These are phyloP conservation scores for Aspergillus spinulosporus DNA, from an alignment of 2,329 filamentous ascomycete species.

Conservation along the genomic window DNA sequence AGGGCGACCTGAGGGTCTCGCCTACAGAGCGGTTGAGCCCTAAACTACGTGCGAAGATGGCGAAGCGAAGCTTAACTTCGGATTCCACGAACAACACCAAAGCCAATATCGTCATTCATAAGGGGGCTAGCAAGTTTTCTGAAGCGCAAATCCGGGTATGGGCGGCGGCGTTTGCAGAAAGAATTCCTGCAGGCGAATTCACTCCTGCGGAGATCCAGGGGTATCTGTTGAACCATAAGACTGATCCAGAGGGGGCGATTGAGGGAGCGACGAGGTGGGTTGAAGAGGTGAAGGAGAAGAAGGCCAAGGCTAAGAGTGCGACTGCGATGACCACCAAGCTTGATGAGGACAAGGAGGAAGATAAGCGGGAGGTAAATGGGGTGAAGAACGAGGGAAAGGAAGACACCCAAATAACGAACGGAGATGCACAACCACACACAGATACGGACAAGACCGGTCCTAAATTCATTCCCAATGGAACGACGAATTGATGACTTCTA, in stretches of 20 bases:
- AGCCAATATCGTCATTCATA: background rate
- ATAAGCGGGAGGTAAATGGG: background rate
- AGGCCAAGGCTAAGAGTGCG: slow-evolving; percentile 17
- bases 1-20: too few relatives aligned
- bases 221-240: background rate
- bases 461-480: background rate
- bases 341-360: background rate
- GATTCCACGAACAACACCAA: background rate
- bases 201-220: background rate
- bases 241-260: background rate
- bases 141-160: background rate
- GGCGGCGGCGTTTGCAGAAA: too few relatives aligned
- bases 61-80: background rate
- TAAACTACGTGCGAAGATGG: background rate
- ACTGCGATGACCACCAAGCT: slow-evolving; percentile 5
- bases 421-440: background rate
- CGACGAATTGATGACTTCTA: background rate
- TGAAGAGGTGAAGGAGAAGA: slow-evolving; percentile 21
- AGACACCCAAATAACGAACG: background rate
- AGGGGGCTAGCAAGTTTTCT: too few relatives aligned
- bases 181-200: background rate
- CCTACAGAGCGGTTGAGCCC: too few relatives aligned
- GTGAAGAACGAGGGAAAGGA: background rate
- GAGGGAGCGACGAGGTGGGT: background rate
- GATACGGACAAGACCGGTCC: background rate